phyloP scores from a whole-genome alignment of 305 asterid species.

The Withania somnifera region DNA sequence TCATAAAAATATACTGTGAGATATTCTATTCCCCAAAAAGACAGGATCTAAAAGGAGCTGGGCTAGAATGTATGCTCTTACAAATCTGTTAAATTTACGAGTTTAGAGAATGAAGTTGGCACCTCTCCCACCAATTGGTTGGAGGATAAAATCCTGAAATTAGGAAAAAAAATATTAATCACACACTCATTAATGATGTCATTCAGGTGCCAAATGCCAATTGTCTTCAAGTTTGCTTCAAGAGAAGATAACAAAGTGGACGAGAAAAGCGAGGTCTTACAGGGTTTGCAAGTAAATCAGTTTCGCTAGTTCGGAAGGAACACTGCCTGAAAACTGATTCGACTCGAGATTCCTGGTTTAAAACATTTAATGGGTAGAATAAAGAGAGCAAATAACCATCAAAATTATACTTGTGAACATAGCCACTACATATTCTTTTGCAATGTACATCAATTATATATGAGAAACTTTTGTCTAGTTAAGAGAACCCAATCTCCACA shows the following conservation, averaged over 20 bases:
- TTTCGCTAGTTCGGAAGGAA: conserved; percentile 69
- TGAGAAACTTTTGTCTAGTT: neutral
- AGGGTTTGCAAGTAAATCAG: conserved; percentile 43
- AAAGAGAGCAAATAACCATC: neutral
- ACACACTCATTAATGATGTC: neutral
- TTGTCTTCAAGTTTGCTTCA: neutral
- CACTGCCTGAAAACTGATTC: conserved; percentile 61
- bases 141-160: conserved; percentile 73
- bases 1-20: conserved; percentile 5
- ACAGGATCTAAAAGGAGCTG: neutral
- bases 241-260: neutral
- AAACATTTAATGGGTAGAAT: neutral
- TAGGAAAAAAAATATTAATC: conserved; percentile 4
- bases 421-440: neutral
- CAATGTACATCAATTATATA: neutral
- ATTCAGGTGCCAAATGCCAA: conserved; percentile 2
- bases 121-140: conserved; percentile 55
- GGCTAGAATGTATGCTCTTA: conserved; percentile 27
- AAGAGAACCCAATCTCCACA: neutral
- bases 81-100: conserved; percentile 60
- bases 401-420: neutral
- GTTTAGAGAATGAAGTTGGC: conserved; percentile 51
- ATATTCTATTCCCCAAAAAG: neutral
- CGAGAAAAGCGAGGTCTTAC: conserved; percentile 36
- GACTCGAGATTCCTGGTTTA: conserved; percentile 76